Conservation (phyloP, 176 grass and related monocot species). For the Oryza meridionalis region DNA sequence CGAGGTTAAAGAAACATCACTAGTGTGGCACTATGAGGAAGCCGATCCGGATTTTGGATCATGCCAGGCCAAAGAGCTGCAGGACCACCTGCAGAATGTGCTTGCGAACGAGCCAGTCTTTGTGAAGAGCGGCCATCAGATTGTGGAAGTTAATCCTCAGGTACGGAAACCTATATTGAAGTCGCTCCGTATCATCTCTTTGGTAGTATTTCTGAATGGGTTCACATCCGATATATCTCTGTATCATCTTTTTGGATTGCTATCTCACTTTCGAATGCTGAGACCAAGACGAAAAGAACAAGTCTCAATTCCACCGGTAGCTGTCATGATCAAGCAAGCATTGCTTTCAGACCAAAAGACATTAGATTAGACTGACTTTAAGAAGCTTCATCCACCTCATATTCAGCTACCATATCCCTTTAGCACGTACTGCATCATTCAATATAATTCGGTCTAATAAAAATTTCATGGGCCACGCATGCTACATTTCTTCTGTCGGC, state of each 20-base stretch:
- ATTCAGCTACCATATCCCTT: conserved; percentile 52
- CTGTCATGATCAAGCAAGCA: conserved; percentile 47
- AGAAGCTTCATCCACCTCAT: conserved; percentile 38
- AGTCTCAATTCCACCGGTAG: conserved; percentile 17
- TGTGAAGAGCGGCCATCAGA: conserved; percentile 63
- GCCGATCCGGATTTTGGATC: conserved; percentile 67
- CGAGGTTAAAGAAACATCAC: conserved; percentile 61
- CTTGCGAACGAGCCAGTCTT: conserved; percentile 61
- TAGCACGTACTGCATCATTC: conserved; percentile 16
- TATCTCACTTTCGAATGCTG: conserved; percentile 25
- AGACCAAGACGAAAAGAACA: conserved; percentile 26
- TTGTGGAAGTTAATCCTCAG: conserved; percentile 68
- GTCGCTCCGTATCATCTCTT: conserved; percentile 7
- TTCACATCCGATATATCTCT: conserved; percentile 1
- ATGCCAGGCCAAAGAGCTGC: conserved; percentile 69
- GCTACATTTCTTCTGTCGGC: neutral
- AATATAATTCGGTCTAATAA: neutral
- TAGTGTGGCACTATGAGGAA: conserved; percentile 71
- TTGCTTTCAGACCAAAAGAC: conserved; percentile 50
- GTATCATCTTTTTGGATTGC: neutral
- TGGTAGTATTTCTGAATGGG: conserved; percentile 5
- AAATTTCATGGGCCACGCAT: conserved; percentile 23
- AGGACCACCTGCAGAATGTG: conserved; percentile 55
- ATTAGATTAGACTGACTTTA: conserved; percentile 52
- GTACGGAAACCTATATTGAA: conserved; percentile 35